A percentile compares a stretch with the other conserved stretches of the same genome.
Evolutionary conservation across 164 flowering plant genomes (phyloP).

Genomic region (Dillenia suffruticosa): DNA sequence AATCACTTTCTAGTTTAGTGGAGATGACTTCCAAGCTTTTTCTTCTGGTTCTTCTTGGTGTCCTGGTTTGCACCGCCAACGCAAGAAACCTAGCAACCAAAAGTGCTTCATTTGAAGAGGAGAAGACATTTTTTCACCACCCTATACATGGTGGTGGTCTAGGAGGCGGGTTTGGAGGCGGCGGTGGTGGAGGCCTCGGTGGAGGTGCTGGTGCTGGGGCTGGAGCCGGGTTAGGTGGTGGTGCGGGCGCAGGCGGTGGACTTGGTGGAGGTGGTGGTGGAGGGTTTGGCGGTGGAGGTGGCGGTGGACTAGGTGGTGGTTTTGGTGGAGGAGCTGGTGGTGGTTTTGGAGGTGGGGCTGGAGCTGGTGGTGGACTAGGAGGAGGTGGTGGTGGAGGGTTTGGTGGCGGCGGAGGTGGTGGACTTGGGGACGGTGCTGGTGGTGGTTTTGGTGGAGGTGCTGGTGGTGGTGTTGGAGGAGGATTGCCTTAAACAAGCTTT

Average conservation of each 20-base stretch:
- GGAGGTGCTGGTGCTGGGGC: constrained; percentile 21
- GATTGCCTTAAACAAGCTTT: neutral
- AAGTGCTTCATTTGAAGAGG: constrained; percentile 18
- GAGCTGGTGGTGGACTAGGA: constrained; percentile 13
- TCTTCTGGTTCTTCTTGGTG: constrained; percentile 25
- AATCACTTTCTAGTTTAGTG: neutral
- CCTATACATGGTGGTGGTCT: constrained; percentile 19
- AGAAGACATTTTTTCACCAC: constrained; percentile 18
- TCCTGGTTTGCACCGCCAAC: constrained; percentile 22
- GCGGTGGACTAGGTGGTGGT: constrained; percentile 20
- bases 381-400: constrained; percentile 12
- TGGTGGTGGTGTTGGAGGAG: constrained; percentile 9
- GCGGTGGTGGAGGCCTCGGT: constrained; percentile 11
- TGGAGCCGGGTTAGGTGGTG: constrained; percentile 20
- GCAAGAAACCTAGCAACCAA: constrained; percentile 22
- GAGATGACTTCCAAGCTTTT: constrained; percentile 22
- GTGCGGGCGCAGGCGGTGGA: constrained; percentile 19
- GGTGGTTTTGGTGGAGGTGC: constrained; percentile 10
- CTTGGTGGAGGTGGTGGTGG: constrained; percentile 22
- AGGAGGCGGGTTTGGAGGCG: constrained; percentile 20
- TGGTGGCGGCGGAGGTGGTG: constrained; percentile 11
- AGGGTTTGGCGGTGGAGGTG: constrained; percentile 28
- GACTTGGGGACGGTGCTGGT: constrained; percentile 7
- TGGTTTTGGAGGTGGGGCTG: constrained; percentile 4
- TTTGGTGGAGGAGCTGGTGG: constrained; percentile 10